Evolutionary conservation across 2,329 filamentous ascomycete species (phyloP), one percentile per base, ranked within the genome.

Genomic region (Phoma sp.): DNA sequence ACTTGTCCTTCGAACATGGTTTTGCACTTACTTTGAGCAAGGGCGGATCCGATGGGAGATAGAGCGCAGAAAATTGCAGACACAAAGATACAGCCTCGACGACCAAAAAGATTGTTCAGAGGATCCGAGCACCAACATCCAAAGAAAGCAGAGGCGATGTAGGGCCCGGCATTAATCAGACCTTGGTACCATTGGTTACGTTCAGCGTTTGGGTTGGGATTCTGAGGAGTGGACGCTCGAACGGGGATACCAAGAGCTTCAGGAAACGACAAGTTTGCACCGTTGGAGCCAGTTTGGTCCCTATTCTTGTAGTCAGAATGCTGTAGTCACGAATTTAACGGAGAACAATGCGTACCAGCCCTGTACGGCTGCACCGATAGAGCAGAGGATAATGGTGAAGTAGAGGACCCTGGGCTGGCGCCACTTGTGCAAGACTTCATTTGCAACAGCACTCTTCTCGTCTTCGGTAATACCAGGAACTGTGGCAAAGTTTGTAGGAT

Each of bases 371-470:
- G 87, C 86, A 39, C 85, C 86, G 52, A 89, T 83, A 24, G 87
- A 89, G 70, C 85, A 88, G 19, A 85, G 83, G 9, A 84, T 76
- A 58, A 90, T 87, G 41, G 87, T 88, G 56, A 88, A 78, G 72
- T 86, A 87, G 5, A 91, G 78, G 19, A 81, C 78, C 61, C 65
- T 78, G 0, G 87, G 86, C 32, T 66, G 62, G 17, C 88, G 81
- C 56, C 88, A 90, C 66, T 85, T 86, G 19, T 78, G 80, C 83
- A 85, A 40, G 22, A 58, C 50, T 39, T 68, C 65, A n/a, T 63
- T 63, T 21, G 53, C 45, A 29, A 68, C 57, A 6, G 59, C 55
- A 33, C 54, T 29, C 25, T 53, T 62, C 24, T 68, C 65, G 0
- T 58, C 57, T 35, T 68, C 58, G 29, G 55, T 57, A n/a, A 68